These are phyloP conservation scores for Pythium folliculosum DNA, from an alignment of 352 stramenopile genomes.

Conservation along the genomic window DNA sequence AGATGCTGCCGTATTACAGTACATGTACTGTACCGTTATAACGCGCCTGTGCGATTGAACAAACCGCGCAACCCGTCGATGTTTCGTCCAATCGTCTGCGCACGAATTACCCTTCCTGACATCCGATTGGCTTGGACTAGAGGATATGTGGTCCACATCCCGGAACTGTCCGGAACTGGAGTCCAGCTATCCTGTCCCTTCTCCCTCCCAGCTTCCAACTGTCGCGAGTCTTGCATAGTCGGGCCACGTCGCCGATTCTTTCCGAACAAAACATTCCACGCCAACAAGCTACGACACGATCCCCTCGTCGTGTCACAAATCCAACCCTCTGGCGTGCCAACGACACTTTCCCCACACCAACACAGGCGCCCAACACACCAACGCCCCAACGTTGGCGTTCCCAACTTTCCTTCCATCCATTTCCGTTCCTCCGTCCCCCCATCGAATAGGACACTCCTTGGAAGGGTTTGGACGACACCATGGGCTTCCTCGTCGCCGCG, in stretches of 20 bases:
- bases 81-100: constrained; percentile 17
- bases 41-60: not conserved
- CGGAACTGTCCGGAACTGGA: constrained; percentile 18
- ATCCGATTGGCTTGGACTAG: constrained; percentile 23
- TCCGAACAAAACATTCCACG: not conserved
- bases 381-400: not conserved
- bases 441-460: too few relatives aligned
- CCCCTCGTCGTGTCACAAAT: constrained; percentile 14
- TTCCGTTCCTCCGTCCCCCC: not conserved
- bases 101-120: not conserved
- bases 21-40: too few relatives aligned
- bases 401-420: too few relatives aligned
- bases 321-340: not conserved
- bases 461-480: constrained; percentile 1
- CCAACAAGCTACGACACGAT: not conserved
- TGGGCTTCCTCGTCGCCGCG: constrained; percentile 39
- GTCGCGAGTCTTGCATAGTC: constrained; percentile 20
- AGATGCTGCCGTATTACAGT: too few relatives aligned
- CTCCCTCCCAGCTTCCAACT: constrained; percentile 18
- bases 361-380: constrained; percentile 12
- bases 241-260: not conserved
- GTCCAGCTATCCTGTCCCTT: constrained; percentile 17
- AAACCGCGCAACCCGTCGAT: not conserved
- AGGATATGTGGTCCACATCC: constrained; percentile 17
- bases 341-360: too few relatives aligned